Conservation (phyloP, 1,284 basidiomycete species). For the Ustilago xerochloae region DNA sequence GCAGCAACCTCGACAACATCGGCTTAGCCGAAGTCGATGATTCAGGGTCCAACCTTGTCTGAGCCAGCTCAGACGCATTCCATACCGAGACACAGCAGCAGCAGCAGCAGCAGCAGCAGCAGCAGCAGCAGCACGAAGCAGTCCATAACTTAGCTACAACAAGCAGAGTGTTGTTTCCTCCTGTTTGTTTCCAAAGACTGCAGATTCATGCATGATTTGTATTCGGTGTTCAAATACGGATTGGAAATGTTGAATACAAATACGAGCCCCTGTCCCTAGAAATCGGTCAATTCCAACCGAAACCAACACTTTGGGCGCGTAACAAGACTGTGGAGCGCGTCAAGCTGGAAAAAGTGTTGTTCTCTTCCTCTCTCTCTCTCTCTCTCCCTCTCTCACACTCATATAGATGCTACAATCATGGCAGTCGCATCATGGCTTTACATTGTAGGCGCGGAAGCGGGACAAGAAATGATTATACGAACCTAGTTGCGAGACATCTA, state of each 20-base stretch:
- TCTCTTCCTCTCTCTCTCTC: not conserved
- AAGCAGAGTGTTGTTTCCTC: too few relatives aligned
- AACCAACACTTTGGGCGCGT: conserved; percentile 8
- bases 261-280: conserved; percentile 1
- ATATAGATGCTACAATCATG: not conserved
- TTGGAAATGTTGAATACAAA: not conserved
- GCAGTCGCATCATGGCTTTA: not conserved
- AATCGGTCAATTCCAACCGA: not conserved
- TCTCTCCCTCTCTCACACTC: too few relatives aligned
- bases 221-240: not conserved
- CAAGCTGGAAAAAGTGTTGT: conserved; percentile 3
- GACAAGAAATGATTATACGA: too few relatives aligned
- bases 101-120: too few relatives aligned
- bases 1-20: too few relatives aligned
- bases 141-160: too few relatives aligned
- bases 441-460: not conserved
- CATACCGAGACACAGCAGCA: not conserved
- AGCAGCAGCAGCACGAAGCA: too few relatives aligned
- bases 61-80: not conserved
- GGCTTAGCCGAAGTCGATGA: not conserved
- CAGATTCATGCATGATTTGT: not conserved
- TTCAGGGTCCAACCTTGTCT: not conserved
- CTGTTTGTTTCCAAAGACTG: too few relatives aligned
- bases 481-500: too few relatives aligned
- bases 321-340: not conserved